These are phyloP conservation scores for Cladophialophora chaetospira DNA, from an alignment of 2,329 filamentous ascomycete genomes.

Conservation along the genomic window DNA sequence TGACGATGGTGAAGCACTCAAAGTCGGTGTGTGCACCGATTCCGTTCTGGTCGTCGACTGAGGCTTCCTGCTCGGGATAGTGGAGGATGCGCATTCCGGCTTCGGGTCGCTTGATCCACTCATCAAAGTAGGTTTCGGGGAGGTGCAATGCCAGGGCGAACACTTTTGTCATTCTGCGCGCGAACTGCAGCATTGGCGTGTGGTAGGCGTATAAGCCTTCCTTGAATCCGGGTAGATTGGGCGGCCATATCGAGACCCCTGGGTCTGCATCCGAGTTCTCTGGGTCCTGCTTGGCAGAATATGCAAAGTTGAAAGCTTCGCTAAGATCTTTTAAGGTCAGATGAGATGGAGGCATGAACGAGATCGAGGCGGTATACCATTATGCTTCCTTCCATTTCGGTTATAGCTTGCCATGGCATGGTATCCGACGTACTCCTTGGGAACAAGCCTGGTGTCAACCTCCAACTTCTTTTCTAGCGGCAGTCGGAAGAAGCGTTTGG, in stretches of 20 bases:
- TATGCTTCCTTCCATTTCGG: slow-evolving; percentile 19
- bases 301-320: slow-evolving; percentile 25
- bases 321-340: slow-evolving; percentile 15
- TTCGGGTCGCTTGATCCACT: slow-evolving; percentile 38
- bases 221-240: slow-evolving; percentile 30
- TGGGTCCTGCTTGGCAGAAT: slow-evolving; percentile 16
- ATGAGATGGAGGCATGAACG: not conserved
- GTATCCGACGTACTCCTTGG: slow-evolving; percentile 23
- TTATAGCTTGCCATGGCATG: slow-evolving; percentile 21
- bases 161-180: slow-evolving; percentile 41
- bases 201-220: slow-evolving; percentile 23
- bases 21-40: slow-evolving; percentile 53
- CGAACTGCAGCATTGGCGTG: slow-evolving; percentile 20
- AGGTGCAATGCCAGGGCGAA: slow-evolving; percentile 48
- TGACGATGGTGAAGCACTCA: slow-evolving; percentile 53
- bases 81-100: slow-evolving; percentile 44
- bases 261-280: slow-evolving; percentile 5
- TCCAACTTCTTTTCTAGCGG: slow-evolving; percentile 51
- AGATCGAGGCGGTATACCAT: slow-evolving; percentile 7
- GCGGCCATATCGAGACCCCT: slow-evolving; percentile 19
- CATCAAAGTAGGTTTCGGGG: slow-evolving; percentile 46
- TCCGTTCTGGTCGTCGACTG: slow-evolving; percentile 41
- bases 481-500: slow-evolving; percentile 47
- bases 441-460: slow-evolving; percentile 42
- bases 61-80: slow-evolving; percentile 44